Conservation (phyloP, 2,329 filamentous ascomycete genomes). For the Pseudocercospora fijiensis region DNA sequence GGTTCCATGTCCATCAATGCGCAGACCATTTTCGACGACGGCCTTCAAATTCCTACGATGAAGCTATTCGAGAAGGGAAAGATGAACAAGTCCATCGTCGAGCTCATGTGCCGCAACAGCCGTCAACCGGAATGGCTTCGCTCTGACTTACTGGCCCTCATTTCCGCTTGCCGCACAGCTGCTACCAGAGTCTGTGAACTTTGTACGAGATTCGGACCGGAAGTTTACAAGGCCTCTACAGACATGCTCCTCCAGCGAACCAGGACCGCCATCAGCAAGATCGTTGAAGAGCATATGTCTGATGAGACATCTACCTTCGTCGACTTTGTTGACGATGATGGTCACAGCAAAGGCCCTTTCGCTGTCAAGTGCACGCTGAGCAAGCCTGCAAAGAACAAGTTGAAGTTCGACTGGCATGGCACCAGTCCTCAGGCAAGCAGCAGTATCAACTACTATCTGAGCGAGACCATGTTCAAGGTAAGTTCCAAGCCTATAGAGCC, state of each 20-base stretch:
- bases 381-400: slow-evolving; percentile 28
- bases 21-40: slow-evolving; percentile 33
- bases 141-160: slow-evolving; percentile 30
- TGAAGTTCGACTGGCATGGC: slow-evolving; percentile 32
- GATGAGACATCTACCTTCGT: slow-evolving; percentile 30
- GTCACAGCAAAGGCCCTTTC: slow-evolving; percentile 30
- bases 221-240: slow-evolving; percentile 30
- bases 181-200: slow-evolving; percentile 32
- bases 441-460: slow-evolving; percentile 33
- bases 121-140: slow-evolving; percentile 32
- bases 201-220: slow-evolving; percentile 29
- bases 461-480: slow-evolving; percentile 31
- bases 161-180: slow-evolving; percentile 32
- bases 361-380: slow-evolving; percentile 32
- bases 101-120: slow-evolving; percentile 32
- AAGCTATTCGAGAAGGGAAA: slow-evolving; percentile 32
- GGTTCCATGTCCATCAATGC: slow-evolving; percentile 33
- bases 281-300: slow-evolving; percentile 32
- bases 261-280: slow-evolving; percentile 27
- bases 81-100: slow-evolving; percentile 32
- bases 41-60: slow-evolving; percentile 32
- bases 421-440: slow-evolving; percentile 31
- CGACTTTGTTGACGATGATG: slow-evolving; percentile 33
- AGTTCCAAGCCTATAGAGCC: background rate
- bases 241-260: slow-evolving; percentile 28